Evolutionary conservation across 257 asterid species (phyloP), one percentile per base, ranked within the genome.

Genomic region (Leptodermis oblonga): DNA sequence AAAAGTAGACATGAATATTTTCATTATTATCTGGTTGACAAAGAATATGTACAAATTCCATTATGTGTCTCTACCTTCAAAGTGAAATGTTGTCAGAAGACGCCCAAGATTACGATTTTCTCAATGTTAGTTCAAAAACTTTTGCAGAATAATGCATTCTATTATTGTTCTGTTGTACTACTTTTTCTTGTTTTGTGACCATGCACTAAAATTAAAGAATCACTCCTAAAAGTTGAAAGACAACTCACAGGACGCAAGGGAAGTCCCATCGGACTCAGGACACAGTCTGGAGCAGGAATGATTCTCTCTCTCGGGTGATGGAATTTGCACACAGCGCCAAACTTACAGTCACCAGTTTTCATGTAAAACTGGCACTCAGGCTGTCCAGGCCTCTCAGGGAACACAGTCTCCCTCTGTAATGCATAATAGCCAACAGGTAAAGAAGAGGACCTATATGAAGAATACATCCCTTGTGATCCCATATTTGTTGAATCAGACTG

Each of bases 271-370:
- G 94, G 86, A 78, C 98, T 90, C 82, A 93, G 78, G 80, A 79
- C 79, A 80, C 96, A 90, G 76, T 93, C 95, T 46, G 98, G 98
- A 76, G 87, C 87, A 71, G 96, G 96, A 74, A 82, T 66, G 48
- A 80, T 70, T 71, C 97, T 90, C 78, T 88, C 96, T 75, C 87
- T 90, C 26, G 98, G 97, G 76, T 93, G 98, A 78, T 93, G 95
- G 81, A 88, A 93, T 84, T 86, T 93, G 80, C 98, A 93, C 23
- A 84, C 96, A 61, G 94, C 88, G 68, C 97, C 98, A 70, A 88
- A 93, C 78, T 93, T 93, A 82, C 98, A 93, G 73, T 90, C 98
- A 65, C 98, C 98, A 18, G 98, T 93, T 83, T 88, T 93, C 90
- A 93, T 76, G 86, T 93, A 93, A 80, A 90, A 90, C 78, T 86